These are phyloP conservation scores for Paraphaeosphaeria sporulosa DNA, from an alignment of 2,329 filamentous ascomycete genomes.

Conservation along the genomic window DNA sequence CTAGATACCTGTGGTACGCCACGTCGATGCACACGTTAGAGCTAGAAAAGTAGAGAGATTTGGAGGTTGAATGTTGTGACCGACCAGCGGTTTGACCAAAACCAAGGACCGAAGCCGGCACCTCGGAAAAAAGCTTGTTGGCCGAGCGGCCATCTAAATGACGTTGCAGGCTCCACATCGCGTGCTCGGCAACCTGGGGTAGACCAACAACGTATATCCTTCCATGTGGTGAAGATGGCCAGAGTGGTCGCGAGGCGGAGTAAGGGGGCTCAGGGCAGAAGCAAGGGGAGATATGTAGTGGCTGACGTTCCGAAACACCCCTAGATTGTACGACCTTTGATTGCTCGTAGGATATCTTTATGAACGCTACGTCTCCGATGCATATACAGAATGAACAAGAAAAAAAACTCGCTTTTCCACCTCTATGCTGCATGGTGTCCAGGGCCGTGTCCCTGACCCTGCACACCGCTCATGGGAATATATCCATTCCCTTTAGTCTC, in stretches of 20 bases:
- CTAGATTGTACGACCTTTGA: neutral
- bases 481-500: slow-evolving; percentile 14
- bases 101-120: slow-evolving; percentile 7
- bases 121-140: slow-evolving; percentile 9
- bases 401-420: neutral
- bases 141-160: neutral
- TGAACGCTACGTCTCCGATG: slow-evolving; percentile 1
- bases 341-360: slow-evolving; percentile 1
- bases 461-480: slow-evolving; percentile 12
- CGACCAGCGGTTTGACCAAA: neutral
- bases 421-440: slow-evolving; percentile 1
- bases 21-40: neutral
- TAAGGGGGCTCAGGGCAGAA: neutral
- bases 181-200: slow-evolving; percentile 17
- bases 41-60: slow-evolving; percentile 20
- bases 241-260: neutral
- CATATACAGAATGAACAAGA: slow-evolving; percentile 4
- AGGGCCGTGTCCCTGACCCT: neutral
- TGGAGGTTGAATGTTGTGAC: slow-evolving; percentile 14
- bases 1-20: neutral
- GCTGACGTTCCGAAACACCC: neutral
- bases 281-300: neutral
- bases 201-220: slow-evolving; percentile 6
- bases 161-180: slow-evolving; percentile 16
- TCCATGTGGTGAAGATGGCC: neutral